Percentiles rank a stretch among this genome's conserved stretches.
phyloP scores from a whole-genome alignment of 1,139 yeast species.

The Kurtzmaniella natalensis region DNA sequence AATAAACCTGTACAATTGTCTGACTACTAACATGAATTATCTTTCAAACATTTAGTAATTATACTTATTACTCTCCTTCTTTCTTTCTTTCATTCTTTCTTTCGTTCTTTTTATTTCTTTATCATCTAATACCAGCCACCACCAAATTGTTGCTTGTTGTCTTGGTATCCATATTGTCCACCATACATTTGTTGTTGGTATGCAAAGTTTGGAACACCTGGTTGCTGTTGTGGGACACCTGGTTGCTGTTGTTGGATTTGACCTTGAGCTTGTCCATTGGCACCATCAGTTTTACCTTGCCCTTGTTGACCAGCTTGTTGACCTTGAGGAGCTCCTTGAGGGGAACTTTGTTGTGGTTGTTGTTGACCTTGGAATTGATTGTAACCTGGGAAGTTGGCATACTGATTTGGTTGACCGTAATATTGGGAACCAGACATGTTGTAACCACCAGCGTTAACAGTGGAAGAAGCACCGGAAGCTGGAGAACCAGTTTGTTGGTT shows the following conservation, averaged over 20 bases:
- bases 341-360: constrained; percentile 6
- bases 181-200: constrained; percentile 38
- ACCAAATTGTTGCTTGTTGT: constrained; percentile 41
- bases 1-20: too few species aligned
- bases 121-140: constrained; percentile 30
- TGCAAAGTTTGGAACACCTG: constrained; percentile 39
- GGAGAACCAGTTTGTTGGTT: constrained; percentile 6
- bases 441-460: constrained; percentile 14
- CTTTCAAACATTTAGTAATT: too few species aligned
- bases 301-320: constrained; percentile 17
- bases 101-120: too few species aligned
- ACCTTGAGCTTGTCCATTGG: constrained; percentile 16
- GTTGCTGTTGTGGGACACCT: constrained; percentile 30
- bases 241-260: constrained; percentile 22
- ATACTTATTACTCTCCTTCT: too few species aligned
- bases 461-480: constrained; percentile 8
- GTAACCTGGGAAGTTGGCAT: constrained; percentile 34
- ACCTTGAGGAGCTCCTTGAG: constrained; percentile 17
- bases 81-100: too few species aligned
- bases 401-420: constrained; percentile 37
- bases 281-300: constrained; percentile 9
- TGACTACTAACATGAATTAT: too few species aligned
- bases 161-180: constrained; percentile 41
- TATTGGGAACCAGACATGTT: constrained; percentile 24
- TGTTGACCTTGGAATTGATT: constrained; percentile 30